Evolutionary conservation across 345 rosid species (phyloP).

Genomic region (Noccaea bulbosa): DNA sequence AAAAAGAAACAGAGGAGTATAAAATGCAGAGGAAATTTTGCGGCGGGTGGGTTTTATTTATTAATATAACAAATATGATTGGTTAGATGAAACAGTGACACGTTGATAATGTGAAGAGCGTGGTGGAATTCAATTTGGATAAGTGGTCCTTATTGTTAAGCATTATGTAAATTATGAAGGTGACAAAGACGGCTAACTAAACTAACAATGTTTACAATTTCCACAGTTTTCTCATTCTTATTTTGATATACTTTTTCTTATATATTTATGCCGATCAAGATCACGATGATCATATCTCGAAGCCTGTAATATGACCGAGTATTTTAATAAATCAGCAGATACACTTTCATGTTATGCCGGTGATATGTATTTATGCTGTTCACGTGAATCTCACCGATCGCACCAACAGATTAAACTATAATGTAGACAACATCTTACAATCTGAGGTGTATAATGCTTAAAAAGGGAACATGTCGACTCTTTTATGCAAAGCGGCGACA

Average conservation of each 20-base stretch:
- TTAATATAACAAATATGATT: not conserved
- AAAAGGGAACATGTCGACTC: conserved; percentile 15
- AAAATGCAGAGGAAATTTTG: not conserved
- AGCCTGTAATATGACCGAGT: conserved; percentile 8
- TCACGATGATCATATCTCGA: conserved; percentile 4
- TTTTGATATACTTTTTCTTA: not conserved
- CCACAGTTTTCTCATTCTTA: not conserved
- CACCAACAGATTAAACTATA: not conserved
- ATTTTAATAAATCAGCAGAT: not conserved
- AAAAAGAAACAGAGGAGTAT: no score
- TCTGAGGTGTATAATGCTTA: conserved; percentile 18
- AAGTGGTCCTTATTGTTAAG: conserved; percentile 32
- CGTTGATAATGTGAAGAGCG: conserved; percentile 41
- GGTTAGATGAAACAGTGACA: not conserved
- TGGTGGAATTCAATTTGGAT: conserved; percentile 31
- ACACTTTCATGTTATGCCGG: not conserved
- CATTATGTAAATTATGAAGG: not conserved
- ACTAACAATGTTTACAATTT: not conserved
- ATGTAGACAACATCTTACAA: conserved; percentile 21
- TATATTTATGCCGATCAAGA: conserved; percentile 18
- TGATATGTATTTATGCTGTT: conserved; percentile 23
- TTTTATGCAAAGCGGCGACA: conserved; percentile 6
- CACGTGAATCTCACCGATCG: conserved; percentile 28
- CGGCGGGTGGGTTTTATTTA: conserved; percentile 5
- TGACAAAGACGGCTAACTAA: conserved; percentile 27